Conservation (phyloP, 2,329 filamentous ascomycete species). For the Xylariaceae sp. region DNA sequence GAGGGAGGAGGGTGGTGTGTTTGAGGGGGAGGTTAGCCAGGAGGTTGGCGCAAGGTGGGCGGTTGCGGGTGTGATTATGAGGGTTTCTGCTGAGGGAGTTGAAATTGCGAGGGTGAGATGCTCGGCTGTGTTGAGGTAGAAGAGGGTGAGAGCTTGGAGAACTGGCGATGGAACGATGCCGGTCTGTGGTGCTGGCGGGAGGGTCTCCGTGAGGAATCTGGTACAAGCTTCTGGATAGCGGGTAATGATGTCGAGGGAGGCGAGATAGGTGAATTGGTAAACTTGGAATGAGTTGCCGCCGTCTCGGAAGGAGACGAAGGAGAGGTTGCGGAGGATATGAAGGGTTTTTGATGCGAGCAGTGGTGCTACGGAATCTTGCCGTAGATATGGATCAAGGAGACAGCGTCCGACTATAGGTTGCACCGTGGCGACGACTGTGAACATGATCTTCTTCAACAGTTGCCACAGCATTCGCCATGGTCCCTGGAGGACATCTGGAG, state of each 20-base stretch:
- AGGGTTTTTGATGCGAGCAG: slow-evolving; percentile 68
- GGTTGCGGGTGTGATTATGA: slow-evolving; percentile 71
- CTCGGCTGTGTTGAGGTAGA: slow-evolving; percentile 83
- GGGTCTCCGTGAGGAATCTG: slow-evolving; percentile 64
- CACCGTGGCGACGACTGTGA: slow-evolving; percentile 71
- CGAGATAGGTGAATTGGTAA: slow-evolving; percentile 79
- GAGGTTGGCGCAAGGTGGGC: slow-evolving; percentile 60
- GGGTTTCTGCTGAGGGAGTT: slow-evolving; percentile 63
- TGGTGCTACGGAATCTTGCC: slow-evolving; percentile 50
- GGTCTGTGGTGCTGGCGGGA: slow-evolving; percentile 43
- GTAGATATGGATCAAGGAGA: slow-evolving; percentile 49
- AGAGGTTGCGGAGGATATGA: slow-evolving; percentile 71
- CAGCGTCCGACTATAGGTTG: slow-evolving; percentile 68
- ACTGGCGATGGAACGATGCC: slow-evolving; percentile 60
- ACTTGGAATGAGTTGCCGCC: slow-evolving; percentile 75
- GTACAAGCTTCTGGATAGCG: slow-evolving; percentile 66
- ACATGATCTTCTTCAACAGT: slow-evolving; percentile 71
- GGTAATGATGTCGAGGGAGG: slow-evolving; percentile 76
- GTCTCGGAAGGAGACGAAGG: slow-evolving; percentile 76
- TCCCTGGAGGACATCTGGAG: slow-evolving; percentile 60
- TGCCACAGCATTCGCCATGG: slow-evolving; percentile 74
- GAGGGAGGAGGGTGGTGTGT: slow-evolving; percentile 42
- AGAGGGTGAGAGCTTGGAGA: slow-evolving; percentile 74
- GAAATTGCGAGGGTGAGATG: slow-evolving; percentile 73
- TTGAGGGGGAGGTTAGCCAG: slow-evolving; percentile 24